phyloP scores from a whole-genome alignment of 1,139 yeast species.

The Lodderomyces parapsilosis region DNA sequence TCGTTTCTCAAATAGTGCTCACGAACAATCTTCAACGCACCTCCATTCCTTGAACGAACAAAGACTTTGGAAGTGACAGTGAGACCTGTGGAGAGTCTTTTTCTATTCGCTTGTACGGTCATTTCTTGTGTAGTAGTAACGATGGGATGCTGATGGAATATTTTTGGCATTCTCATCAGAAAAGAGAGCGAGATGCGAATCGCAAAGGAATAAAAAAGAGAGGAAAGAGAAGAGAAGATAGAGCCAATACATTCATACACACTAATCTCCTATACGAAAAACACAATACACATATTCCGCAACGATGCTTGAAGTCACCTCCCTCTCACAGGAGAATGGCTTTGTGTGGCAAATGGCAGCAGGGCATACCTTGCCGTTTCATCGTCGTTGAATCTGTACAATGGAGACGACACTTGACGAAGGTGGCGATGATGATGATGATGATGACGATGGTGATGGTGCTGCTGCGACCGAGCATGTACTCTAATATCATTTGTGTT shows the following conservation, averaged over 20 bases:
- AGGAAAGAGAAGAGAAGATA: not conserved
- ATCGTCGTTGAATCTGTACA: not conserved
- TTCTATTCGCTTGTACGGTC: conserved; percentile 26
- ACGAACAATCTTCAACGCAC: conserved; percentile 86
- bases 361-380: not conserved
- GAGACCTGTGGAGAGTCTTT: conserved; percentile 54
- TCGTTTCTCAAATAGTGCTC: conserved; percentile 92
- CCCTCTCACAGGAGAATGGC: not conserved
- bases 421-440: not conserved
- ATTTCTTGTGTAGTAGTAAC: too few relatives aligned
- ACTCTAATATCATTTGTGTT: not conserved
- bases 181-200: not conserved
- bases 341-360: not conserved
- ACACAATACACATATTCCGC: not conserved
- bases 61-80: conserved; percentile 87
- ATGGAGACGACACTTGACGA: conserved; percentile 1
- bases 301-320: not conserved
- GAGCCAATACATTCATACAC: too few relatives aligned
- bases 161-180: conserved; percentile 7
- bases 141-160: not conserved
- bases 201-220: too few relatives aligned
- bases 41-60: conserved; percentile 86
- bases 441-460: not conserved
- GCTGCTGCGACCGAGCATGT: not conserved
- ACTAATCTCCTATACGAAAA: too few relatives aligned